A percentile compares a stretch with the other conserved stretches of the same genome.
phyloP scores from a whole-genome alignment of 176 grass and related monocot genomes.

The Hordeum vulgare region DNA sequence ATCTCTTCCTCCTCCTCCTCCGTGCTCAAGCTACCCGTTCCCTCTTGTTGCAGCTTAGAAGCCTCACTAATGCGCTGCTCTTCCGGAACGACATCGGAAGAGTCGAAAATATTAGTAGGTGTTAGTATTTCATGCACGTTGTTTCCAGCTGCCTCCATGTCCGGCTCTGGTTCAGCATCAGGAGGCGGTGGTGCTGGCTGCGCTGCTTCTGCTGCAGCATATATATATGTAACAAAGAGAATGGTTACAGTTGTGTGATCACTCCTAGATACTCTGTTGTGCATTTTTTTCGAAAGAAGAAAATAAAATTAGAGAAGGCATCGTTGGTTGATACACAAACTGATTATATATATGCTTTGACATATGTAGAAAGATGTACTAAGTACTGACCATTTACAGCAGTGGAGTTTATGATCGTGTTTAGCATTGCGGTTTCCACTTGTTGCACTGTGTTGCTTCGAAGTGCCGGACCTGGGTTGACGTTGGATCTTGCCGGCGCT shows the following conservation, averaged over 20 bases:
- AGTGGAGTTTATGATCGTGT: background rate
- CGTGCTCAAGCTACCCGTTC: background rate
- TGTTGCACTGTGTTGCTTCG: background rate
- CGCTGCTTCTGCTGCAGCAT: background rate
- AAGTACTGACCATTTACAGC: background rate
- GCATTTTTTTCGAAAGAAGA: too few species aligned
- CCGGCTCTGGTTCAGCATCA: background rate
- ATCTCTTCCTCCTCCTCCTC: background rate
- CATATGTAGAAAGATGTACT: background rate
- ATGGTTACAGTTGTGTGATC: background rate
- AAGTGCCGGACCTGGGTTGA: background rate
- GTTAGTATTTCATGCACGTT: background rate
- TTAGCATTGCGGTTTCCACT: background rate
- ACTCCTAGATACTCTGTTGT: background rate
- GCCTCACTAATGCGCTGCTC: background rate
- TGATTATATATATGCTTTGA: background rate
- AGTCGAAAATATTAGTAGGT: background rate
- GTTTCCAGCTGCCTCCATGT: background rate
- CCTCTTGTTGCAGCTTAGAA: background rate
- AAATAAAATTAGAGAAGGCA: background rate
- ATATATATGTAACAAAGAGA: background rate
- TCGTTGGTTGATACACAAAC: background rate
- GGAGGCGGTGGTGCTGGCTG: background rate
- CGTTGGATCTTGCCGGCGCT: background rate
- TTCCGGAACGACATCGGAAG: background rate